phyloP scores from a whole-genome alignment of 768 basidiomycete species.

The Cystofilobasidium ferigula region DNA sequence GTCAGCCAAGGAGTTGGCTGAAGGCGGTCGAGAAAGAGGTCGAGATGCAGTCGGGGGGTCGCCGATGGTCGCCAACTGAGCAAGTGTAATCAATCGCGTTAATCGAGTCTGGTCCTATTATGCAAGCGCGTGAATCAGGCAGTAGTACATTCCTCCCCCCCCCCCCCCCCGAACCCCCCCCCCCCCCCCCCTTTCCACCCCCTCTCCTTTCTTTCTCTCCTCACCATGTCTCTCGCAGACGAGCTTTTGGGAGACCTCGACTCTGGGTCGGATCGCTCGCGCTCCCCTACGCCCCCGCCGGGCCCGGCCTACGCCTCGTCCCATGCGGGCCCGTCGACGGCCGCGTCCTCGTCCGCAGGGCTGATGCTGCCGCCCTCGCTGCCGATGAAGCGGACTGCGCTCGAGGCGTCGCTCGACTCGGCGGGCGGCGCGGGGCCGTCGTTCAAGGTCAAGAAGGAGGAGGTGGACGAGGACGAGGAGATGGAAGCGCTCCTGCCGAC shows the following conservation, averaged over 20 bases:
- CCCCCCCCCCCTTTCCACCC: not conserved
- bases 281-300: not conserved
- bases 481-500: constrained; percentile 52
- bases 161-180: not conserved
- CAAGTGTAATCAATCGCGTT: too few species aligned
- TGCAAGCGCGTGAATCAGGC: too few species aligned
- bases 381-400: constrained; percentile 29
- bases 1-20: too few species aligned
- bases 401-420: constrained; percentile 46
- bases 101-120: too few species aligned
- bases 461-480: constrained; percentile 40
- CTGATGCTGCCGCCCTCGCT: constrained; percentile 37
- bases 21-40: too few species aligned
- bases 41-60: too few species aligned
- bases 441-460: constrained; percentile 31
- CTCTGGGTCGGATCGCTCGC: constrained; percentile 47
- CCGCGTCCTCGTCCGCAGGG: constrained; percentile 26
- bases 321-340: constrained; percentile 12
- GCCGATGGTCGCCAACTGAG: too few species aligned
- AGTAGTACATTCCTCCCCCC: too few species aligned
- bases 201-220: not conserved
- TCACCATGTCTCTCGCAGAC: constrained; percentile 54
- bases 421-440: constrained; percentile 45
- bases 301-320: not conserved
- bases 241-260: constrained; percentile 85